Conservation (phyloP, 176 grass and related monocot species). For the Elaeis guineensis region DNA sequence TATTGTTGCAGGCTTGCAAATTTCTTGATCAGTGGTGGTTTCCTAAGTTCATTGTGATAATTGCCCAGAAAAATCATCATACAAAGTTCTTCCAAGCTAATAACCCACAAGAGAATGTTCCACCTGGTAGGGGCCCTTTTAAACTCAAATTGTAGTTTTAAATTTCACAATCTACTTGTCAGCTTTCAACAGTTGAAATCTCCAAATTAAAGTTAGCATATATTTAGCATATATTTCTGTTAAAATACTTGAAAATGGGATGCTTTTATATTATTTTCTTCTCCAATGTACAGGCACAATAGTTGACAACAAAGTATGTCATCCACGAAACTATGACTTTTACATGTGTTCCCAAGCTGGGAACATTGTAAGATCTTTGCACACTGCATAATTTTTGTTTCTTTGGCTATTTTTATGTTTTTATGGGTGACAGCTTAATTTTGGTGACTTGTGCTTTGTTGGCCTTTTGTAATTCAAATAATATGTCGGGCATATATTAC, state of each 20-base stretch:
- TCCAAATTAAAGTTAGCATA: too few relatives aligned
- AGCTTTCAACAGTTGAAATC: too few relatives aligned
- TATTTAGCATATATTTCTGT: too few relatives aligned
- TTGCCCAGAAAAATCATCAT: slow-evolving; percentile 93
- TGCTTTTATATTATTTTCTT: too few relatives aligned
- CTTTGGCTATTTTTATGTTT: not conserved
- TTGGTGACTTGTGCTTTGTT: not conserved
- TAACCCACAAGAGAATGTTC: slow-evolving; percentile 52
- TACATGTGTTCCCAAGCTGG: slow-evolving; percentile 91
- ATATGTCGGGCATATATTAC: too few relatives aligned
- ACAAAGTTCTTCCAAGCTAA: slow-evolving; percentile 72
- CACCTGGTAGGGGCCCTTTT: slow-evolving; percentile 42
- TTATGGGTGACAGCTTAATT: not conserved
- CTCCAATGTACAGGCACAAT: slow-evolving; percentile 49
- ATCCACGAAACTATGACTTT: slow-evolving; percentile 88
- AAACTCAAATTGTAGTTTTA: too few relatives aligned
- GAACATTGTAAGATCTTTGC: slow-evolving; percentile 58
- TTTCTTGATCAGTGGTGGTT: slow-evolving; percentile 62
- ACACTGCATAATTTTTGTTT: not conserved
- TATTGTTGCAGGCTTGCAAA: slow-evolving; percentile 58
- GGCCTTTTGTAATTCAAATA: not conserved
- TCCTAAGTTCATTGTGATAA: slow-evolving; percentile 69
- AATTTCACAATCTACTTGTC: too few relatives aligned
- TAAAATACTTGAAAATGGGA: too few relatives aligned
- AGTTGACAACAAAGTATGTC: slow-evolving; percentile 74